A percentile compares a stretch with the other conserved stretches of the same genome.
phyloP scores from a whole-genome alignment of 2,329 filamentous ascomycete species.

The Stemphylium lycopersici region DNA sequence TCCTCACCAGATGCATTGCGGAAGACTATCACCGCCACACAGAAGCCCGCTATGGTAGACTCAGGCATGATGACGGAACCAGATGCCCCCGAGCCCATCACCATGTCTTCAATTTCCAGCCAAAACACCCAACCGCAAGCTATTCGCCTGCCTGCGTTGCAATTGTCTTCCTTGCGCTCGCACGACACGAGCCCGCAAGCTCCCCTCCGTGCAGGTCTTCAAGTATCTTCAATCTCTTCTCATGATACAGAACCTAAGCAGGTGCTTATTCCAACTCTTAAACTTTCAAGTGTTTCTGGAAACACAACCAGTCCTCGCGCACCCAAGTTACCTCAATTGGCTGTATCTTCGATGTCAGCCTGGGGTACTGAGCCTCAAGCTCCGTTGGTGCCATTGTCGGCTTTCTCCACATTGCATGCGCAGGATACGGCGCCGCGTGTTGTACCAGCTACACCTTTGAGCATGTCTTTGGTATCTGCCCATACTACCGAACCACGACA shows the following conservation, averaged over 20 bases:
- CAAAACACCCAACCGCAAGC: slow-evolving; percentile 37
- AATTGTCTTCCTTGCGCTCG: slow-evolving; percentile 36
- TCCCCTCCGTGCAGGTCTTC: slow-evolving; percentile 20
- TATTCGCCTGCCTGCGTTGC: slow-evolving; percentile 18
- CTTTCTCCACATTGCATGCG: slow-evolving; percentile 28
- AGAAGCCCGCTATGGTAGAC: slow-evolving; percentile 60
- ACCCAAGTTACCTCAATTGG: slow-evolving; percentile 22
- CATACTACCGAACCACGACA: slow-evolving; percentile 36
- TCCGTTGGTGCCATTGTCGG: slow-evolving; percentile 17
- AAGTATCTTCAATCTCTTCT: slow-evolving; percentile 29
- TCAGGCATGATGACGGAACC: slow-evolving; percentile 68
- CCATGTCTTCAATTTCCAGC: slow-evolving; percentile 37
- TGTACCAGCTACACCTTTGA: slow-evolving; percentile 19
- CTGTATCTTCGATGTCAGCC: slow-evolving; percentile 23
- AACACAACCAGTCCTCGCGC: slow-evolving; percentile 32
- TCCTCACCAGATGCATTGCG: slow-evolving; percentile 39
- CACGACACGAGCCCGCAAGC: slow-evolving; percentile 36
- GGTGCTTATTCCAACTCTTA: slow-evolving; percentile 21
- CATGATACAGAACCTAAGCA: slow-evolving; percentile 32
- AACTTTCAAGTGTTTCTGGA: slow-evolving; percentile 35
- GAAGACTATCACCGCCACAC: slow-evolving; percentile 24
- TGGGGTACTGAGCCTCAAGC: slow-evolving; percentile 34
- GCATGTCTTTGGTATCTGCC: slow-evolving; percentile 30
- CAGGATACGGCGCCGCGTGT: slow-evolving; percentile 30
- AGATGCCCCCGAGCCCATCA: slow-evolving; percentile 52